Evolutionary conservation across 441 rosid genomes (phyloP), one percentile per base, ranked within the genome.

Genomic region (Euphorbia celastroides): DNA sequence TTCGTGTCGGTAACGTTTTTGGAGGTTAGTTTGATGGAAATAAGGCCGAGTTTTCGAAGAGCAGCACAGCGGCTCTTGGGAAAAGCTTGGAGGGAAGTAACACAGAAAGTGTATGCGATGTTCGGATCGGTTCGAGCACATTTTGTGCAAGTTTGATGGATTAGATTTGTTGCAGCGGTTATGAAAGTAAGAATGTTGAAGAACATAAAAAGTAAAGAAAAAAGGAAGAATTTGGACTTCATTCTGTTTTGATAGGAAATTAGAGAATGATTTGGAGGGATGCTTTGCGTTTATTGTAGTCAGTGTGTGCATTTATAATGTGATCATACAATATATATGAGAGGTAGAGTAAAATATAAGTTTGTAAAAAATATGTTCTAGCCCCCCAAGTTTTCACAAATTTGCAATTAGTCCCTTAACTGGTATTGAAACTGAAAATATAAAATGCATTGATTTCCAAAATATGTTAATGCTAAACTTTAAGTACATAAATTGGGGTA

Each of bases 71-170:
- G 78, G 79, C 83, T 70, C 1, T 20, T 10, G 0, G 84, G 81
- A 64, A 62, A 69, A 0, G 88, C 69, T 64, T 76, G 74, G 28
- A 88, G 82, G 23, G 89, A 76, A 10, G 74, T 62, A 2, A 75
- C 71, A 42, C 91, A 88, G 79, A 84, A 88, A 50, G 62, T 62
- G 82, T 77, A 80, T 74, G 57, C 41, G 20, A 88, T 23, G 74
- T 81, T 84, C 5, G 91, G 86, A 32, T 86, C 89, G 13, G 31
- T 77, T 65, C 17, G 57, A 6, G 85, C 66, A 59, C 82, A 81
- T 67, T 74, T 78, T 55, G 34, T 78, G 84, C 93, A 88, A 11
- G 88, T 80, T 48, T 81, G 74, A 8, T 50, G 72, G 66, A 86
- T 67, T 22, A 88, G 70, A 46, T 73, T 50, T 67, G 41, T 42